Evolutionary conservation across 2,329 filamentous ascomycete genomes (phyloP), one percentile per base, ranked within the genome.

Genomic region (Leptodontidium sp.): DNA sequence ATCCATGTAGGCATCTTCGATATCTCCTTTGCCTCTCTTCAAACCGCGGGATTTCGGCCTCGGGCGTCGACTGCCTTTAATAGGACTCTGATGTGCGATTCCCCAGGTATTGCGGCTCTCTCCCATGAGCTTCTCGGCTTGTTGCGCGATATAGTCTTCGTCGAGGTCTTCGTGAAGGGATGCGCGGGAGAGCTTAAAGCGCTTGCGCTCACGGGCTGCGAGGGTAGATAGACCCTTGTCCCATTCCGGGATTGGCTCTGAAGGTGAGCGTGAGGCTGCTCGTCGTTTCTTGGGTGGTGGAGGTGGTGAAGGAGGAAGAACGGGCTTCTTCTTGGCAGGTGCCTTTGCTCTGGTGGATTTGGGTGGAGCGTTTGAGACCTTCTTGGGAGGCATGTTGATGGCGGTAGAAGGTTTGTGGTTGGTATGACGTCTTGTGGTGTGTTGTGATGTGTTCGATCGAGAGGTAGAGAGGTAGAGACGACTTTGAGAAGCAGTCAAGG

Each of bases 81-180:
- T 68, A 1, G 67, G 68, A 2, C 52, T 40, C 4, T 26, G 40
- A 11, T 58, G 15, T n/a, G 63, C 32, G 2, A 47, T 50, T 4
- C 71, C 71, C 71, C 71, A 73, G 11, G 50, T 70, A 17, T 69
- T 62, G 21, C 57, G 53, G 12, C 40, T 65, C 8, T 67, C 62
- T 17, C 65, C 65, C 21, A 47, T 32, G 9, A 69, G 53, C 9
- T 21, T 45, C 24, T 35, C 21, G 3, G 70, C 65, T 15, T 64
- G 58, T n/a, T 64, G 38, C 2, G 45, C 49, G 38, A 72, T 69
- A 15, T 68, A 66, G 15, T 67, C 67, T 35, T 66, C 61, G 15
- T 67, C 63, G 1, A 68, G 21, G 1, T 68, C 59, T n/a, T 64
- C 55, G 24, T 66, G 14, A 9, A 68, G 38, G 0, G 61, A 66